Conservation (phyloP, 2,329 filamentous ascomycete genomes). For the Monosporascus sp. region DNA sequence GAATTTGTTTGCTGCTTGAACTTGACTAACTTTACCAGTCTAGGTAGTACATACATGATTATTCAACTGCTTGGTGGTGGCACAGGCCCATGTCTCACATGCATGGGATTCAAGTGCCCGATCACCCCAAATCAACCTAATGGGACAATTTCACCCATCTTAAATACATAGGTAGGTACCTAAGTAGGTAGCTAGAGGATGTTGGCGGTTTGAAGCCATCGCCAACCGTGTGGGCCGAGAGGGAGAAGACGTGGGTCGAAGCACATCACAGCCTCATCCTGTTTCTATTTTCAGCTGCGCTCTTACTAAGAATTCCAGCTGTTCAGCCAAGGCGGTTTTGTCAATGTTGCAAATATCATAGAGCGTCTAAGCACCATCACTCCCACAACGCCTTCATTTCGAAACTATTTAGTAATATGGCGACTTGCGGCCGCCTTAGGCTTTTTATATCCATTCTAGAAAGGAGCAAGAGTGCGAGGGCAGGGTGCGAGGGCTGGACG, state of each 20-base stretch:
- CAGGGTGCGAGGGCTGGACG: too few relatives aligned
- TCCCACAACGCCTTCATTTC: too few relatives aligned
- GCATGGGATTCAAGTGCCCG: too few relatives aligned
- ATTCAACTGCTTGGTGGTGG: not conserved
- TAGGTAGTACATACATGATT: not conserved
- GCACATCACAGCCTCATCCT: slow-evolving; percentile 10
- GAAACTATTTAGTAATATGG: too few relatives aligned
- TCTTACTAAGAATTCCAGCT: too few relatives aligned
- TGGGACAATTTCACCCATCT: not conserved
- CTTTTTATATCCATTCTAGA: too few relatives aligned
- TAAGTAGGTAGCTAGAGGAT: not conserved
- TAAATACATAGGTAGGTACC: not conserved
- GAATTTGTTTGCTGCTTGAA: too few relatives aligned
- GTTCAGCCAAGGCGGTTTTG: too few relatives aligned
- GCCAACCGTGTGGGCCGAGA: not conserved
- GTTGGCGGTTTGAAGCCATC: not conserved
- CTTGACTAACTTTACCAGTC: not conserved
- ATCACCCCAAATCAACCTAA: not conserved
- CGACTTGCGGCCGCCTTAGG: too few relatives aligned
- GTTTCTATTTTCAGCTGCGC: slow-evolving; percentile 11
- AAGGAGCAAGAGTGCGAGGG: too few relatives aligned
- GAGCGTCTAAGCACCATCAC: too few relatives aligned
- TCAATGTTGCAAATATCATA: too few relatives aligned
- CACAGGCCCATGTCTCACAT: not conserved
- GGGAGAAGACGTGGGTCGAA: not conserved